These are phyloP conservation scores for Carallia pectinifolia DNA, from an alignment of 345 rosid genomes.

Conservation along the genomic window DNA sequence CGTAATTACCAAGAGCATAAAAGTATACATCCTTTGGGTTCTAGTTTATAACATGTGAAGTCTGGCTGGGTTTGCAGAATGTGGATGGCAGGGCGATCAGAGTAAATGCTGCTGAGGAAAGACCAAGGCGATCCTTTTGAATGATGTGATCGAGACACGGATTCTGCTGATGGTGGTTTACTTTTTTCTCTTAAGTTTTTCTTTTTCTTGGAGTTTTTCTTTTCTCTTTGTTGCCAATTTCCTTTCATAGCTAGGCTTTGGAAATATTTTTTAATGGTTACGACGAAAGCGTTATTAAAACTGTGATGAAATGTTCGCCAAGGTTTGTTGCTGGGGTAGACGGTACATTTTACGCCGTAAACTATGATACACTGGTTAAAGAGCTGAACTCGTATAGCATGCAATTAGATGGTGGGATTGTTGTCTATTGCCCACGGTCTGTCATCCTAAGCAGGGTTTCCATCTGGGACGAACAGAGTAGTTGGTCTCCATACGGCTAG, in stretches of 20 bases:
- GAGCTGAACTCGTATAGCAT: too few species aligned
- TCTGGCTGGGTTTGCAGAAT: constrained; percentile 43
- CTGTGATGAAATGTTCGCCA: constrained; percentile 1
- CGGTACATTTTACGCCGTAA: background rate
- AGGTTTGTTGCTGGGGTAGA: constrained; percentile 5
- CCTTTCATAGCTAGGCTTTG: constrained; percentile 8
- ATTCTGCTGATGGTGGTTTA: constrained; percentile 10
- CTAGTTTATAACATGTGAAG: background rate
- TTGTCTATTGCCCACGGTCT: too few species aligned
- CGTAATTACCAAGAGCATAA: background rate
- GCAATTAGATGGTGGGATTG: too few species aligned
- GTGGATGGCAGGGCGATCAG: constrained; percentile 89
- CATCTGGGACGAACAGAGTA: too few species aligned
- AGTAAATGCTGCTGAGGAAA: constrained; percentile 81
- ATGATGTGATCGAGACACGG: constrained; percentile 9
- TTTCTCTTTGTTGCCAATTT: constrained; percentile 15
- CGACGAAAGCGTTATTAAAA: constrained; percentile 1
- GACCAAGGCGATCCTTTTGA: constrained; percentile 70
- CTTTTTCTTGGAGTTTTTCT: constrained; percentile 16
- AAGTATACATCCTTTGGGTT: background rate
- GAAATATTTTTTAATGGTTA: background rate
- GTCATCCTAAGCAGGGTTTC: too few species aligned
- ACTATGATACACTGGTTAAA: background rate
- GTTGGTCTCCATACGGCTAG: too few species aligned
- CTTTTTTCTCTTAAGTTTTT: background rate